Evolutionary conservation across 1,139 yeast species (phyloP).

Genomic region (Hansenula anomala): DNA sequence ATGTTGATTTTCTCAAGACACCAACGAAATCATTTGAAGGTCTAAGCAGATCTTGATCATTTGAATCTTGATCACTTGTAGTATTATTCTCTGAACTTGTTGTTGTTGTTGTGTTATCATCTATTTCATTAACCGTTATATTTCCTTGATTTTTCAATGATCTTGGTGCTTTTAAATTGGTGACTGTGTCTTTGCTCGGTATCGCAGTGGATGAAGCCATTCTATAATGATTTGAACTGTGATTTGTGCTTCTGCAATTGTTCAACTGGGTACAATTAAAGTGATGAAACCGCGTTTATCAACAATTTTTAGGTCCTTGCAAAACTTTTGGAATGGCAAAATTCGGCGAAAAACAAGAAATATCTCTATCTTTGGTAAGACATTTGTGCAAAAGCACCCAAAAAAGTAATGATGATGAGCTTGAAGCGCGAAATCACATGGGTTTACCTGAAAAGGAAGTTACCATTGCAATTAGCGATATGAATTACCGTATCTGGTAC

Average conservation of each 20-base stretch:
- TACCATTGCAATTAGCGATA: not conserved
- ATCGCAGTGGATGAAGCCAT: conserved; percentile 3
- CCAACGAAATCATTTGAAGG: conserved; percentile 10
- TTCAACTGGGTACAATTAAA: too few relatives aligned
- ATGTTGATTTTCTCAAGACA: conserved; percentile 5
- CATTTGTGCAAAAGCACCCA: not conserved
- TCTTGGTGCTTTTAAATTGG: not conserved
- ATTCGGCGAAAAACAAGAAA: too few relatives aligned
- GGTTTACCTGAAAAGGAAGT: not conserved
- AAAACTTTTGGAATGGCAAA: not conserved
- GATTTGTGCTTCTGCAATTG: too few relatives aligned
- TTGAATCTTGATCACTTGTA: not conserved
- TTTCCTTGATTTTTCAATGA: not conserved
- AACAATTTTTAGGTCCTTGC: too few relatives aligned
- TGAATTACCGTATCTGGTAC: not conserved
- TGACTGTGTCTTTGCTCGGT: not conserved
- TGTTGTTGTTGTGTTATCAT: conserved; percentile 2
- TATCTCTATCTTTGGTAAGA: too few relatives aligned
- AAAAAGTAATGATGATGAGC: not conserved
- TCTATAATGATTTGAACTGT: too few relatives aligned
- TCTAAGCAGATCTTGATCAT: not conserved
- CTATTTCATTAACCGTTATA: not conserved
- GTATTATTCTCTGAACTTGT: not conserved
- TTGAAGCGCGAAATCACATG: not conserved
- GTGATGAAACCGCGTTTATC: not conserved